Conservation (phyloP, 2,329 filamentous ascomycete species). For the Chrysoporthe austroafricana region DNA sequence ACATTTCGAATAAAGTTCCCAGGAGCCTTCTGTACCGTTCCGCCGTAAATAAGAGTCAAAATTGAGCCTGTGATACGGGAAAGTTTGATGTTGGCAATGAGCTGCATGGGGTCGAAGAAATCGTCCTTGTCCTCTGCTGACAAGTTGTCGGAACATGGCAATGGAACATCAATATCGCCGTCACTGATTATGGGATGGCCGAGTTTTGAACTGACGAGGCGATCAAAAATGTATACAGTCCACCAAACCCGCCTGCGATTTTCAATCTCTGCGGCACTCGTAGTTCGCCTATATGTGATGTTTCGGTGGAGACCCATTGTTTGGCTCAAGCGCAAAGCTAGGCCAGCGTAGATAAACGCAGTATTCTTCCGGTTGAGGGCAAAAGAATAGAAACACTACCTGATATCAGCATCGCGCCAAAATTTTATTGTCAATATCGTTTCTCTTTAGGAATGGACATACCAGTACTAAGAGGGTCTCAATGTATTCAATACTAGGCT, state of each 20-base stretch:
- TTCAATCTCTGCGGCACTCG: slow-evolving; percentile 35
- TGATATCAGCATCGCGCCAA: slow-evolving; percentile 2
- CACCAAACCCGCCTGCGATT: slow-evolving; percentile 41
- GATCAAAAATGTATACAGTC: slow-evolving; percentile 41
- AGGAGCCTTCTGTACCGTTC: slow-evolving; percentile 11
- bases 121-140: slow-evolving; percentile 28
- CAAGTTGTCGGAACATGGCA: slow-evolving; percentile 36
- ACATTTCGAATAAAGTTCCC: slow-evolving; percentile 29
- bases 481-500: slow-evolving; percentile 42
- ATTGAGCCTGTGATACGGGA: slow-evolving; percentile 34
- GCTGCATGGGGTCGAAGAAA: slow-evolving; percentile 30
- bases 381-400: slow-evolving; percentile 43
- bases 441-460: slow-evolving; percentile 21
- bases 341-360: slow-evolving; percentile 42
- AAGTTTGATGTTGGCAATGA: slow-evolving; percentile 39
- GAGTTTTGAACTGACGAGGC: slow-evolving; percentile 48
- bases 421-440: neutral
- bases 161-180: slow-evolving; percentile 44
- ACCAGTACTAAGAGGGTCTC: slow-evolving; percentile 45
- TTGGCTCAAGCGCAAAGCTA: slow-evolving; percentile 42
- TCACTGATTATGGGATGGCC: slow-evolving; percentile 48
- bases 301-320: slow-evolving; percentile 44
- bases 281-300: slow-evolving; percentile 39
- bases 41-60: slow-evolving; percentile 29
- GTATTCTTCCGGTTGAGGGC: slow-evolving; percentile 44